Conservation (phyloP, 1,284 basidiomycete genomes). For the Ganoderma meredithae region DNA sequence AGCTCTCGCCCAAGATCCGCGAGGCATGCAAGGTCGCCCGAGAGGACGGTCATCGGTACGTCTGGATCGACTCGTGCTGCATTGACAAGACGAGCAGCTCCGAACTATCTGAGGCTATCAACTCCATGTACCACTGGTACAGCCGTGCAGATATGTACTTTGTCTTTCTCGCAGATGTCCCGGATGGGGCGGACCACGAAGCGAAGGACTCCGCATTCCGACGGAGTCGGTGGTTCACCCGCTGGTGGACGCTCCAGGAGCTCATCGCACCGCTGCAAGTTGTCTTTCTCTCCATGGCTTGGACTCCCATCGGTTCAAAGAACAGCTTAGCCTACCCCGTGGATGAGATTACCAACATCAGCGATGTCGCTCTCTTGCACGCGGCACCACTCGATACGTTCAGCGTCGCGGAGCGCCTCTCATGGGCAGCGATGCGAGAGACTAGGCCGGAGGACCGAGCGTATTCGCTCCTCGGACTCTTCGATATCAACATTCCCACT, state of each 20-base stretch:
- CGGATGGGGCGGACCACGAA: not conserved
- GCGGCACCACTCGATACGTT: too few species aligned
- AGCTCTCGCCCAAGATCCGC: not conserved
- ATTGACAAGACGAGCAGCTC: slow-evolving; percentile 21
- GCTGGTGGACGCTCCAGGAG: slow-evolving; percentile 19
- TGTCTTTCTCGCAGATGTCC: slow-evolving; percentile 3
- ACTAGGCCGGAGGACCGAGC: slow-evolving; percentile 21
- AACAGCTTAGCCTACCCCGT: too few species aligned
- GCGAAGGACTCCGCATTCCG: not conserved
- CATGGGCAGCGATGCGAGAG: slow-evolving; percentile 12
- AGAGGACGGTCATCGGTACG: not conserved
- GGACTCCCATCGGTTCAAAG: slow-evolving; percentile 12
- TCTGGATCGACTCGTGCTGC: slow-evolving; percentile 25
- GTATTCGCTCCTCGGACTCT: slow-evolving; percentile 20
- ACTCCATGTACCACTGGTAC: slow-evolving; percentile 13
- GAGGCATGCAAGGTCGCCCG: not conserved
- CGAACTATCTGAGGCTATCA: slow-evolving; percentile 23
- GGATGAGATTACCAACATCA: slow-evolving; percentile 14
- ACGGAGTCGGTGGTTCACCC: slow-evolving; percentile 13
- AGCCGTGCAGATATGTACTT: not conserved
- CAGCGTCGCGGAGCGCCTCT: slow-evolving; percentile 14
- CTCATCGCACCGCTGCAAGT: slow-evolving; percentile 15
- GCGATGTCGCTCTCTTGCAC: too few species aligned
- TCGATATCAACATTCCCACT: slow-evolving; percentile 19
- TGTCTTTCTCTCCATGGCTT: slow-evolving; percentile 12